A percentile compares a stretch with the other conserved stretches of the same genome.
Conservation (phyloP, 345 rosid species). For the Bruguiera sexangula region DNA sequence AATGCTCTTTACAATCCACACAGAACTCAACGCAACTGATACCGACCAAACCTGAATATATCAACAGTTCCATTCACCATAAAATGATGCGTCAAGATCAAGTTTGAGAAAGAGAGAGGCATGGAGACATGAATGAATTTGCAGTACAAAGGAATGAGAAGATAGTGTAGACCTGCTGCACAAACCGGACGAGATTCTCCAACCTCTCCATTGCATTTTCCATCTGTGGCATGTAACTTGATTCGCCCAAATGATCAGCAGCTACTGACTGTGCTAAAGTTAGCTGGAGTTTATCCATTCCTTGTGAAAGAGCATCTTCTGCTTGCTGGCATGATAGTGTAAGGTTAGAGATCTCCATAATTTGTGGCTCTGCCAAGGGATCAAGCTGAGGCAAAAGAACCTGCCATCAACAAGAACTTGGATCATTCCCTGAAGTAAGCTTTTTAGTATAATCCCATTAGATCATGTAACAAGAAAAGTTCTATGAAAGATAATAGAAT, state of each 20-base stretch:
- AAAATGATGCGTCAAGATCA: too few species aligned
- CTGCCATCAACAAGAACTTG: conserved; percentile 33
- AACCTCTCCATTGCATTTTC: conserved; percentile 69
- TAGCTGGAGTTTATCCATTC: conserved; percentile 81
- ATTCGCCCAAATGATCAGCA: conserved; percentile 54
- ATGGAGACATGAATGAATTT: background rate
- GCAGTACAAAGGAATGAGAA: background rate
- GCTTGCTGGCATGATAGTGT: conserved; percentile 85
- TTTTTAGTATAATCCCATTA: too few species aligned
- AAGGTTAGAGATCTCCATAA: conserved; percentile 45
- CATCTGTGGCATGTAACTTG: conserved; percentile 48
- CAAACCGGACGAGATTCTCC: conserved; percentile 75
- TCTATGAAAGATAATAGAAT: too few species aligned
- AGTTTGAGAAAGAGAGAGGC: background rate
- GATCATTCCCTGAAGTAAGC: too few species aligned
- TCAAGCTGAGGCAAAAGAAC: conserved; percentile 71
- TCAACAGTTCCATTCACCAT: too few species aligned
- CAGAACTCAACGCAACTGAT: too few species aligned
- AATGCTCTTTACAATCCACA: too few species aligned
- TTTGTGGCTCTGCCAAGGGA: conserved; percentile 61
- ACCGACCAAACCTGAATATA: too few species aligned
- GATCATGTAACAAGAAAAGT: too few species aligned
- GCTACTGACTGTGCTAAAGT: conserved; percentile 66
- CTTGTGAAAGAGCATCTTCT: conserved; percentile 91
- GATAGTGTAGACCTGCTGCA: conserved; percentile 53